phyloP scores from a whole-genome alignment of 2,329 filamentous ascomycete species.

The Sporothrix protearum region DNA sequence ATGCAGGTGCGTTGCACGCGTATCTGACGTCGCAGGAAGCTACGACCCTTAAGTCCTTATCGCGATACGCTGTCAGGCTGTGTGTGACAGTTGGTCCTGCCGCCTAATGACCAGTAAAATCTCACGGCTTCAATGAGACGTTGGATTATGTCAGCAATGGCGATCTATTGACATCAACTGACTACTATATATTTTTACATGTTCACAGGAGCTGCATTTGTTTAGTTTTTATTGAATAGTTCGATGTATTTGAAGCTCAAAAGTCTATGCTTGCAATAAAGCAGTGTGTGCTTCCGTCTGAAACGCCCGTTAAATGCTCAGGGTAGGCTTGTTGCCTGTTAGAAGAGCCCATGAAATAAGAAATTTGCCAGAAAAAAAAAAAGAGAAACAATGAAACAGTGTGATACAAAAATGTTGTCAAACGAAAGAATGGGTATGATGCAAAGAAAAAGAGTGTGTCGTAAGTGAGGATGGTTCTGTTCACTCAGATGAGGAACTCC shows the following conservation, averaged over 20 bases:
- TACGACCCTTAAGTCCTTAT: not conserved
- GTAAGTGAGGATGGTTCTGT: not conserved
- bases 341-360: not conserved
- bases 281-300: not conserved
- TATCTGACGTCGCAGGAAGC: constrained; percentile 15
- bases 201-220: not conserved
- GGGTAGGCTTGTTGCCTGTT: not conserved
- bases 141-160: not conserved
- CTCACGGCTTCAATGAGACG: not conserved
- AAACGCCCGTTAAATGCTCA: not conserved
- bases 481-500: constrained; percentile 61
- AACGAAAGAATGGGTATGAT: not conserved
- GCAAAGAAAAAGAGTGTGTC: not conserved
- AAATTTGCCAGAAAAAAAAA: not conserved
- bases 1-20: not conserved
- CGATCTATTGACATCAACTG: not conserved
- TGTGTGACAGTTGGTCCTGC: not conserved
- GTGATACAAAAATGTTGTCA: not conserved
- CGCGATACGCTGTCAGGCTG: constrained; percentile 4
- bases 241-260: not conserved
- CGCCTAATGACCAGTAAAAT: not conserved
- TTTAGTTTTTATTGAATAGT: not conserved
- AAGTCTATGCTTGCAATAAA: constrained; percentile 3
- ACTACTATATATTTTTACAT: not conserved
- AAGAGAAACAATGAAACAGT: not conserved